Evolutionary conservation across 352 stramenopile species (phyloP).

Genomic region (Phytophthora colocasiae): DNA sequence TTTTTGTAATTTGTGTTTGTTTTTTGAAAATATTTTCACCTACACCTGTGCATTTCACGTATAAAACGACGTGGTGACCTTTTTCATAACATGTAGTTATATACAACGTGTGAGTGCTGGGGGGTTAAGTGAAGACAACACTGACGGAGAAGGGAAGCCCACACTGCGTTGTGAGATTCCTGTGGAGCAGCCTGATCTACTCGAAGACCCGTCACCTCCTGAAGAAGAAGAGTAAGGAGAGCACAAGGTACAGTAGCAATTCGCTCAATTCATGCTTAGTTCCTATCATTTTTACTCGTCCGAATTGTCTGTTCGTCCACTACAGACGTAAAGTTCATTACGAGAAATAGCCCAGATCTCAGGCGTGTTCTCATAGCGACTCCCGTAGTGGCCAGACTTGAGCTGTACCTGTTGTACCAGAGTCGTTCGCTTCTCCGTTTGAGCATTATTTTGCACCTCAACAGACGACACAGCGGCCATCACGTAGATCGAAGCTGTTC

Average conservation of each 20-base stretch:
- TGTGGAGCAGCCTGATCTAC: conserved; percentile 74
- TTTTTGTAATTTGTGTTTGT: no score
- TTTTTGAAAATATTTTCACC: no score
- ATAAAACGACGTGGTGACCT: no score
- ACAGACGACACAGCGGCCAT: conserved; percentile 33
- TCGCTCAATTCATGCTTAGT: conserved; percentile 12
- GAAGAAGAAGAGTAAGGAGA: conserved; percentile 54
- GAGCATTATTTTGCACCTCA: conserved; percentile 13
- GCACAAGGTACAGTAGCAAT: conserved; percentile 1
- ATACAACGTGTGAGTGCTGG: no score
- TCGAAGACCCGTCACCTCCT: conserved; percentile 79
- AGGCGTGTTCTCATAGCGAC: conserved; percentile 20
- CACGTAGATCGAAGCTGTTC: conserved; percentile 40
- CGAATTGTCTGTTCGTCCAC: conserved; percentile 17
- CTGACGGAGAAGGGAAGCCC: conserved; percentile 44
- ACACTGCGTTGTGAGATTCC: conserved; percentile 64
- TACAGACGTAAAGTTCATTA: conserved; percentile 48
- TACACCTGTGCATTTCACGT: no score
- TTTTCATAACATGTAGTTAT: no score
- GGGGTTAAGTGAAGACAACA: conserved; percentile 32
- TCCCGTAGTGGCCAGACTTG: conserved; percentile 9
- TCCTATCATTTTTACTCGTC: neutral
- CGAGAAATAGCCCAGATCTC: conserved; percentile 54
- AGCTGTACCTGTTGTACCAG: conserved; percentile 53
- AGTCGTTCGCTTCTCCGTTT: conserved; percentile 15